A percentile compares a stretch with the other conserved stretches of the same genome.
phyloP scores from a whole-genome alignment of 257 asterid genomes.

The Plantago major region DNA sequence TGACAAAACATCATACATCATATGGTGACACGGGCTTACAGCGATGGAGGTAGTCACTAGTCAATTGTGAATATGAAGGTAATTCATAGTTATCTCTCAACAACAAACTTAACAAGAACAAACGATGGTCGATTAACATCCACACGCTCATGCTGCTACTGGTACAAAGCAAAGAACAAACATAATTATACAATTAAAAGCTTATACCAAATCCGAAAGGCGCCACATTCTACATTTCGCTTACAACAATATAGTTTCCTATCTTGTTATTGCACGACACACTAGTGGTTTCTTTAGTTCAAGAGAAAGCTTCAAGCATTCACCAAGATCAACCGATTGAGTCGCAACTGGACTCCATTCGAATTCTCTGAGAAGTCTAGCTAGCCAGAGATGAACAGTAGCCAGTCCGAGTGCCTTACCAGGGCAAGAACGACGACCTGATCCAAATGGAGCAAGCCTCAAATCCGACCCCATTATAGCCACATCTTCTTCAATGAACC shows the following conservation, averaged over 20 bases:
- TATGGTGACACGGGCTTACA: too few relatives aligned
- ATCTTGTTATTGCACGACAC: constrained; percentile 23
- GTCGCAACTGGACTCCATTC: constrained; percentile 35
- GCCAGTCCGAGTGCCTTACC: constrained; percentile 59
- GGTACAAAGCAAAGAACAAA: too few relatives aligned
- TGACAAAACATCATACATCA: too few relatives aligned
- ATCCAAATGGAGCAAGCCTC: constrained; percentile 79
- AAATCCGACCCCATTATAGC: constrained; percentile 66
- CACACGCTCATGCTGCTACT: too few relatives aligned
- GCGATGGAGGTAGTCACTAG: too few relatives aligned
- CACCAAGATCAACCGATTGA: constrained; percentile 37
- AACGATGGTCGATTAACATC: too few relatives aligned
- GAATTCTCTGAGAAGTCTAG: constrained; percentile 46
- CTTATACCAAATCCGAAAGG: not conserved
- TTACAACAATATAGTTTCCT: not conserved
- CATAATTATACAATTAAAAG: not conserved
- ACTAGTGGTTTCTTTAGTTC: constrained; percentile 47
- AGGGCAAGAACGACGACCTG: constrained; percentile 66
- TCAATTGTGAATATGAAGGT: too few relatives aligned
- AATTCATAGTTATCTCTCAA: too few relatives aligned
- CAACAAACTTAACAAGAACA: too few relatives aligned
- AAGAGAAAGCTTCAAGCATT: constrained; percentile 45
- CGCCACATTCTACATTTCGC: not conserved
- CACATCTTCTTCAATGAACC: constrained; percentile 43
- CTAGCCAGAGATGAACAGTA: constrained; percentile 57